A percentile compares a stretch with the other conserved stretches of the same genome.
phyloP scores from a whole-genome alignment of 164 flowering plant genomes.

The Macadamia tetraphylla region DNA sequence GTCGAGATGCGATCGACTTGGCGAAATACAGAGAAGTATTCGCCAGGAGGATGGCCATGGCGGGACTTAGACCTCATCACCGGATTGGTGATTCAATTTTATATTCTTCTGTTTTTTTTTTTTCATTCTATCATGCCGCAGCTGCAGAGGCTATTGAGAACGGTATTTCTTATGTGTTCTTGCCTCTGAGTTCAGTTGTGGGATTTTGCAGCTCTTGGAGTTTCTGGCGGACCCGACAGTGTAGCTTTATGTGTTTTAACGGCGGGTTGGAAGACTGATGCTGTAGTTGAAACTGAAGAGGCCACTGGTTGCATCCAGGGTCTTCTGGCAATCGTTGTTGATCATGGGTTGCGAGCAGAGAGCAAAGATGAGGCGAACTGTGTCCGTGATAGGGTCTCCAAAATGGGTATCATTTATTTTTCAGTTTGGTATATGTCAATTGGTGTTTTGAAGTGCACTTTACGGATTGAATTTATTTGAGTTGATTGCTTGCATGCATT shows the following conservation, averaged over 20 bases:
- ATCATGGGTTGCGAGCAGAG: constrained; percentile 84
- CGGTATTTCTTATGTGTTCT: neutral
- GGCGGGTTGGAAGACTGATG: constrained; percentile 61
- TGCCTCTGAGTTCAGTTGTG: neutral
- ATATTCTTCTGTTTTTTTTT: neutral
- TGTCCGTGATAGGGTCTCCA: constrained; percentile 45
- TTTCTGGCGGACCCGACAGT: constrained; percentile 94
- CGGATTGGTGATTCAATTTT: constrained; percentile 46
- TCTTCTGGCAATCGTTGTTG: constrained; percentile 72
- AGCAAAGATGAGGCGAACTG: constrained; percentile 68
- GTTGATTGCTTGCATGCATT: neutral
- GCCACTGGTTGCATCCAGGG: constrained; percentile 50
- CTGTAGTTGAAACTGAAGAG: constrained; percentile 17
- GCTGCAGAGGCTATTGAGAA: neutral
- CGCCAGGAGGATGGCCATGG: constrained; percentile 63
- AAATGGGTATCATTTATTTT: constrained; percentile 53
- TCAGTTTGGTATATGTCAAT: neutral
- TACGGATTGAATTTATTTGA: neutral
- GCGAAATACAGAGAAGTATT: constrained; percentile 41
- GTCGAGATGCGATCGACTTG: constrained; percentile 21
- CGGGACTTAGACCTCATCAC: constrained; percentile 77
- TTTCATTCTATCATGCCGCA: neutral
- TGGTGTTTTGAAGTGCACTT: neutral
- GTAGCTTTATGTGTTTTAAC: constrained; percentile 73
- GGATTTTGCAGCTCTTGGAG: constrained; percentile 61